These are phyloP conservation scores for Ceratocystis variospora DNA, from an alignment of 2,329 filamentous ascomycete species.

Conservation along the genomic window DNA sequence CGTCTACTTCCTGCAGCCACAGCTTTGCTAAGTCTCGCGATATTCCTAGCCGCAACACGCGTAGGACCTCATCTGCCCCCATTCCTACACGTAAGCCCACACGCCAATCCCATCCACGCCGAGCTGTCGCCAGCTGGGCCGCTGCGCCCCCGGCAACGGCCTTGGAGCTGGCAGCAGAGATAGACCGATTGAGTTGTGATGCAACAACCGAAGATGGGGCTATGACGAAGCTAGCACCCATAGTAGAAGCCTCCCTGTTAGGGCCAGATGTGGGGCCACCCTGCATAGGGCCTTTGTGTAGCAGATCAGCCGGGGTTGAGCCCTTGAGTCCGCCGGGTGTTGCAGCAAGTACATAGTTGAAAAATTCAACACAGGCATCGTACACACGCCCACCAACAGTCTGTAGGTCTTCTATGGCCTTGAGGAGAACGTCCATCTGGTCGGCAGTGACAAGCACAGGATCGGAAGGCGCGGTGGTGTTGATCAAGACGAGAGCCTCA, in stretches of 20 bases:
- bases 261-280: conserved; percentile 36
- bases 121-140: conserved; percentile 20
- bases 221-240: conserved; percentile 45
- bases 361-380: conserved; percentile 61
- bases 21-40: conserved; percentile 58
- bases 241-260: conserved; percentile 32
- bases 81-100: conserved; percentile 55
- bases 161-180: conserved; percentile 37
- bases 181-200: conserved; percentile 46
- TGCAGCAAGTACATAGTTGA: conserved; percentile 60
- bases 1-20: conserved; percentile 55
- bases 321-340: conserved; percentile 45
- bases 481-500: conserved; percentile 66
- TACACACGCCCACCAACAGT: conserved; percentile 62
- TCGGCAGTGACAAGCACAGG: conserved; percentile 46
- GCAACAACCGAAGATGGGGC: conserved; percentile 61
- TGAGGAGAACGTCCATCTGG: conserved; percentile 62
- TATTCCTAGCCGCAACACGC: conserved; percentile 56
- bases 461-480: conserved; percentile 24
- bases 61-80: conserved; percentile 56
- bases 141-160: conserved; percentile 24
- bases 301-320: conserved; percentile 50
- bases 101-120: conserved; percentile 66
- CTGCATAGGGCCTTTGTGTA: conserved; percentile 36
- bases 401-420: conserved; percentile 66